Conservation (phyloP, 345 rosid genomes). For the Toxicodendron radicans region DNA sequence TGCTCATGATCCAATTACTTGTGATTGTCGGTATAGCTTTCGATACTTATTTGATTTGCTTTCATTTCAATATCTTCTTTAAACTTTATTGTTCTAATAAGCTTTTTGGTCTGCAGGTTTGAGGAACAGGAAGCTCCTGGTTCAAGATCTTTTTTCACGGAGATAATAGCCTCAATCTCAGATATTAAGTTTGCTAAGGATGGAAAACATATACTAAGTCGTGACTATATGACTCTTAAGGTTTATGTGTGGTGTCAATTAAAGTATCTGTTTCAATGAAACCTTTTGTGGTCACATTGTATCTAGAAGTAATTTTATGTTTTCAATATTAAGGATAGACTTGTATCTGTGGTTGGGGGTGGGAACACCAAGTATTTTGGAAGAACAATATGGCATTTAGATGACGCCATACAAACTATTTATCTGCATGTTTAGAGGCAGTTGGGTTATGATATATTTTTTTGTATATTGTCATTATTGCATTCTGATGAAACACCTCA, state of each 20-base stretch:
- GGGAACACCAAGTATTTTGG: neutral
- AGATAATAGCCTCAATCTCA: conserved; percentile 92
- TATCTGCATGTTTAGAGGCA: neutral
- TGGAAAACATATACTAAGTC: conserved; percentile 85
- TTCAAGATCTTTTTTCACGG: conserved; percentile 84
- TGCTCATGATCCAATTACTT: neutral
- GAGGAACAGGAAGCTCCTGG: conserved; percentile 81
- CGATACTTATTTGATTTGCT: neutral
- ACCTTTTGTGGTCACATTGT: neutral
- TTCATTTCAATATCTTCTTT: conserved; percentile 3
- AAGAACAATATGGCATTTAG: neutral
- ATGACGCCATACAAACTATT: neutral
- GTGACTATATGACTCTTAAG: conserved; percentile 98
- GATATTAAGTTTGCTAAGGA: conserved; percentile 81
- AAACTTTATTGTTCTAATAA: neutral
- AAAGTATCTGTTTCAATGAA: neutral
- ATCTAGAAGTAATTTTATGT: neutral
- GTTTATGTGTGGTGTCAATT: conserved; percentile 28
- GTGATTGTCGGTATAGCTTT: neutral
- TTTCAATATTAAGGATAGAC: neutral
- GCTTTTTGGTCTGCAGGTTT: conserved; percentile 46
- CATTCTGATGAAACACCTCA: too few species aligned
- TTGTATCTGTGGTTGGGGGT: neutral
- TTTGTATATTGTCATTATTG: neutral
- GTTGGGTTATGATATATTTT: neutral